Conservation (phyloP, 345 rosid species). For the sweet orange (Citrus sinensis) region DVS_A1.0 CM039166.1:18467001-18467500, state of each 20-base stretch:
- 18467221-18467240: neutral
- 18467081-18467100: neutral
- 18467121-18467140: neutral
- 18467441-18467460: neutral
- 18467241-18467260: neutral
- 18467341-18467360: conserved; percentile 61
- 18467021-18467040: neutral
- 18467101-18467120: neutral
- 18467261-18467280: neutral
- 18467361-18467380: conserved; percentile 86
- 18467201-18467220: neutral
- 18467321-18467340: conserved; percentile 21
- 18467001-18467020: neutral
- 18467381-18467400: conserved; percentile 91
- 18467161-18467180: neutral
- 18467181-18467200: neutral
- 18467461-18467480: neutral
- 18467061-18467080: neutral
- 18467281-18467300: neutral
- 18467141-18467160: conserved; percentile 4
- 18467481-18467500: neutral
- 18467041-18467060: neutral
- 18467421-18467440: conserved; percentile 32
- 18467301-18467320: neutral
- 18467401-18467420: conserved; percentile 76